Conservation (phyloP, 176 grass and related monocot genomes). For the Leersia perrieri region DNA sequence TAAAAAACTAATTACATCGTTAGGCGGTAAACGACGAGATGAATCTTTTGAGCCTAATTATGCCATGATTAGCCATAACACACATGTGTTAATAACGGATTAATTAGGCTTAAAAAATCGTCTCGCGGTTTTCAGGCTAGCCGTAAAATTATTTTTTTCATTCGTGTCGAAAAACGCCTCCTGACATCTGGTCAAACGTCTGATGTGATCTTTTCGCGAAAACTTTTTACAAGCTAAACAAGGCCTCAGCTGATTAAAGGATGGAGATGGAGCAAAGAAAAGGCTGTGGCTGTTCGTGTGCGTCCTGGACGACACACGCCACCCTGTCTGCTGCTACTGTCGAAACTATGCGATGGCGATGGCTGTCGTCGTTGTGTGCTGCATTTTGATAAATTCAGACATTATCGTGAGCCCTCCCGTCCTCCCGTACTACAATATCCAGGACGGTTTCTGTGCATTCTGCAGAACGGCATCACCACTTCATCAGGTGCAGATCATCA, state of each 20-base stretch:
- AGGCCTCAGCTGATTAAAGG: conserved; percentile 30
- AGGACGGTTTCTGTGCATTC: background rate
- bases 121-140: too few relatives aligned
- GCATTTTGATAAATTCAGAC: background rate
- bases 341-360: conserved; percentile 11
- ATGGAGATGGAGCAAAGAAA: conserved; percentile 26
- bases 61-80: too few relatives aligned
- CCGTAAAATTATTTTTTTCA: too few relatives aligned
- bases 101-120: too few relatives aligned
- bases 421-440: background rate
- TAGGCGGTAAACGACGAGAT: too few relatives aligned
- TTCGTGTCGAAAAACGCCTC: too few relatives aligned
- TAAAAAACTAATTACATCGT: too few relatives aligned
- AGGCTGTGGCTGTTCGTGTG: conserved; percentile 14
- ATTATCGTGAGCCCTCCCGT: background rate
- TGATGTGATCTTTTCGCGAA: too few relatives aligned
- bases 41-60: too few relatives aligned
- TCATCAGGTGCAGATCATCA: background rate
- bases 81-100: too few relatives aligned
- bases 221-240: too few relatives aligned
- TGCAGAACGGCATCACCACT: background rate
- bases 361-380: conserved; percentile 7
- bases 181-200: too few relatives aligned
- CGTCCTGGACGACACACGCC: conserved; percentile 35
- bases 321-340: conserved; percentile 33